Conservation (phyloP, 106 monocot genomes). For the Platanthera guangdongensis region DNA sequence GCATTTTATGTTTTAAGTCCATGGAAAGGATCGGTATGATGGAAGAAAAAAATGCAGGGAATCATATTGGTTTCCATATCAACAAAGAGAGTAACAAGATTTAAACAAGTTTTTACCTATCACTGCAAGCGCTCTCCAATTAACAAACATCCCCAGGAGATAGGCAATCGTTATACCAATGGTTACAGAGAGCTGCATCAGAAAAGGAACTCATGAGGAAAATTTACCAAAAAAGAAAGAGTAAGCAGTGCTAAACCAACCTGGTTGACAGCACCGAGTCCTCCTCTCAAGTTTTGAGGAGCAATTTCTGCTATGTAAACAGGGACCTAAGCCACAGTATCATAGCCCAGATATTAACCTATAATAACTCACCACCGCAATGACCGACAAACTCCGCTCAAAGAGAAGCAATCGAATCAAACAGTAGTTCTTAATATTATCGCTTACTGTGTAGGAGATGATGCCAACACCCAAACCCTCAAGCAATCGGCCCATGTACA, state of each 20-base stretch:
- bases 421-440: not conserved
- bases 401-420: not conserved
- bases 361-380: not conserved
- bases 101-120: slow-evolving; percentile 33
- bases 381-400: not conserved
- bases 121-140: slow-evolving; percentile 82
- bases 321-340: slow-evolving; percentile 46
- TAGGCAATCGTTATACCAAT: slow-evolving; percentile 82
- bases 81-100: not conserved
- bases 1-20: not conserved
- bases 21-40: not conserved
- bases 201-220: not conserved
- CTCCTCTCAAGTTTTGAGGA: slow-evolving; percentile 91
- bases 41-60: not conserved
- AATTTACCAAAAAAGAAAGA: not conserved
- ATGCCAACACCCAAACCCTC: slow-evolving; percentile 94
- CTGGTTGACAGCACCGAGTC: slow-evolving; percentile 90
- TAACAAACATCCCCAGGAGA: slow-evolving; percentile 74
- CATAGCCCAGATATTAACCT: not conserved
- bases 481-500: slow-evolving; percentile 84
- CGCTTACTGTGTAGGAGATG: slow-evolving; percentile 57
- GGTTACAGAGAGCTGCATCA: slow-evolving; percentile 74
- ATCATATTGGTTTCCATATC: not conserved
- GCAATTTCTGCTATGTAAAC: slow-evolving; percentile 94
- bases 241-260: slow-evolving; percentile 12